Evolutionary conservation across 805 yeast species (phyloP).

Genomic region (Saturnispora galanensis): DNA sequence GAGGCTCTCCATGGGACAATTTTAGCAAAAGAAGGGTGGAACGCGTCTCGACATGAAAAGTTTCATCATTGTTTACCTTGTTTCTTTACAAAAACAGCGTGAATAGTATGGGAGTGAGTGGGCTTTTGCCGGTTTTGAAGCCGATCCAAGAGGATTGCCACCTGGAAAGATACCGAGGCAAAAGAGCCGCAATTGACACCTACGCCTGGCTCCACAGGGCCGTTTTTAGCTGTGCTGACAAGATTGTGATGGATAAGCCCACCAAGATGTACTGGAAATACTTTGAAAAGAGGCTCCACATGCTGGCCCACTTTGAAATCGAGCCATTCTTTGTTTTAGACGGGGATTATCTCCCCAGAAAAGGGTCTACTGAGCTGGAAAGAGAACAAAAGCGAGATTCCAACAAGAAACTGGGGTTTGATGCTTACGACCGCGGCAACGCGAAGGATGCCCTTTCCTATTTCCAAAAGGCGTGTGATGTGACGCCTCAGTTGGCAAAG

Average conservation of each 20-base stretch:
- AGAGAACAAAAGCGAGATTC: slow-evolving; percentile 48
- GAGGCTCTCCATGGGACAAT: not conserved
- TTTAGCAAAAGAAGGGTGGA: not conserved
- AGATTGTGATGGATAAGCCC: slow-evolving; percentile 59
- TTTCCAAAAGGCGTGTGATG: slow-evolving; percentile 72
- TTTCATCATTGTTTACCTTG: slow-evolving; percentile 4
- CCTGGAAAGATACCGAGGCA: slow-evolving; percentile 55
- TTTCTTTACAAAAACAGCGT: not conserved
- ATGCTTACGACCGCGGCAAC: slow-evolving; percentile 43
- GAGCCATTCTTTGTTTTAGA: slow-evolving; percentile 87
- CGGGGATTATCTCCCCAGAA: slow-evolving; percentile 79
- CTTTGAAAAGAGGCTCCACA: slow-evolving; percentile 53
- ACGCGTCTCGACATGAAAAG: not conserved
- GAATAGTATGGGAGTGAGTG: slow-evolving; percentile 65
- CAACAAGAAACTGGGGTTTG: slow-evolving; percentile 48
- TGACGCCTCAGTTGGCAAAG: slow-evolving; percentile 87
- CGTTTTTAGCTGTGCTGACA: slow-evolving; percentile 72
- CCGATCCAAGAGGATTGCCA: slow-evolving; percentile 56
- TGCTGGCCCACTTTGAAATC: slow-evolving; percentile 60
- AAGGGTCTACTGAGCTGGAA: slow-evolving; percentile 59
- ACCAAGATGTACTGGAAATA: slow-evolving; percentile 66
- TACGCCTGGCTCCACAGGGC: slow-evolving; percentile 95
- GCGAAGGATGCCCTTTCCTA: slow-evolving; percentile 51
- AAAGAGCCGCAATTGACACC: slow-evolving; percentile 84
- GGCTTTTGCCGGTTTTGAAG: slow-evolving; percentile 70